phyloP scores from a whole-genome alignment of 148 eudicot genomes.

The Cornus suecica region DNA sequence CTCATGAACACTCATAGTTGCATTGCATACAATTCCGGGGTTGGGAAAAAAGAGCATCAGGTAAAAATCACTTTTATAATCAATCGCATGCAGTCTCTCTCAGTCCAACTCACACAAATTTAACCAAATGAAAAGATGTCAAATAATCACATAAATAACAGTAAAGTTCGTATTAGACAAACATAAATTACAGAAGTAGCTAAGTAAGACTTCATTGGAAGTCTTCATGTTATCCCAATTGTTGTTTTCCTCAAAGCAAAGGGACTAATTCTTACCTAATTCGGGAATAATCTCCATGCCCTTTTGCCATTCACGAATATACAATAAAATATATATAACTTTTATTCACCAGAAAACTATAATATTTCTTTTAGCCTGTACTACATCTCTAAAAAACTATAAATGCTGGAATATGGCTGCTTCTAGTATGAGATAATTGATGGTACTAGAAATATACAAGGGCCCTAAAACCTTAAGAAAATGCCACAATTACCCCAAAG shows the following conservation, averaged over 20 bases:
- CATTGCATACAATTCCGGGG: neutral
- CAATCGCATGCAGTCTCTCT: neutral
- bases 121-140: neutral
- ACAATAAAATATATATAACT: neutral
- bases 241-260: neutral
- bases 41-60: neutral
- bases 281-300: neutral
- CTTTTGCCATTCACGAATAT: neutral
- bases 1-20: neutral
- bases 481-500: neutral
- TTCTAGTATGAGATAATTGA: neutral
- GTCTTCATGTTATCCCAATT: neutral
- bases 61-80: too few species aligned
- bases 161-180: neutral
- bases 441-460: neutral
- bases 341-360: neutral
- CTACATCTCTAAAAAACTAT: neutral
- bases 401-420: neutral
- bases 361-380: neutral
- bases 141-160: neutral
- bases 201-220: neutral
- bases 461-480: neutral
- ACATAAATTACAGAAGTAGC: neutral
- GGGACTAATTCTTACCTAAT: neutral
- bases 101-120: neutral